phyloP scores from a whole-genome alignment of 2,329 filamentous ascomycete genomes.

The Chrysoporthe deuterocubensis region DNA sequence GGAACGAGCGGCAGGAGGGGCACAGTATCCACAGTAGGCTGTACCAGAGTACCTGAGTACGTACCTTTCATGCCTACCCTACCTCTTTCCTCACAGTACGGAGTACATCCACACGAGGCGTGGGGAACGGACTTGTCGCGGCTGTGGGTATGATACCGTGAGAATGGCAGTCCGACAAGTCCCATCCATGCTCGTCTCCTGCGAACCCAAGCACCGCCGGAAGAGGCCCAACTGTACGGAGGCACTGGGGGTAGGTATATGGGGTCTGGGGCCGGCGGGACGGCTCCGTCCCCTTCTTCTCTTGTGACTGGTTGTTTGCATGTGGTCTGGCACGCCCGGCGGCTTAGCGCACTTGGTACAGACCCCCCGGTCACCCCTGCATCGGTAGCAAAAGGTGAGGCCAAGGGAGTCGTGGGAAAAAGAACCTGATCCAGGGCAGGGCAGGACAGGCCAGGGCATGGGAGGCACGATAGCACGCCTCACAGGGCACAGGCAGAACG shows the following conservation, averaged over 20 bases:
- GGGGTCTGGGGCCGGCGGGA: background rate
- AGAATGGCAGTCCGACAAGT: slow-evolving; percentile 1
- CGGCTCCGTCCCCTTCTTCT: background rate
- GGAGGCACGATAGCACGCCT: background rate
- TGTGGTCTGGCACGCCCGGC: background rate
- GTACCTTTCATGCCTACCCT: slow-evolving; percentile 7
- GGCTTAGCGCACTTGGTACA: background rate
- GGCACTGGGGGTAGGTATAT: background rate
- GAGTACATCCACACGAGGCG: slow-evolving; percentile 2
- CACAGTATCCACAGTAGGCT: slow-evolving; percentile 11
- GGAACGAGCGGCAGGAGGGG: slow-evolving; percentile 22
- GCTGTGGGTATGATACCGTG: slow-evolving; percentile 3
- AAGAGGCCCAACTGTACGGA: background rate
- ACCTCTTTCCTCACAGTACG: slow-evolving; percentile 2
- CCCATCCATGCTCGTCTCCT: background rate
- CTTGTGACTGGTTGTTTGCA: background rate
- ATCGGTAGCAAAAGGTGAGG: background rate
- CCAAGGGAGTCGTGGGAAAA: background rate
- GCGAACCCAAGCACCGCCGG: background rate
- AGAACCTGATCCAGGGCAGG: background rate
- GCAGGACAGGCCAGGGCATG: background rate
- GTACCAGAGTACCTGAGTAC: slow-evolving; percentile 10
- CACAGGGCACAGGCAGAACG: background rate
- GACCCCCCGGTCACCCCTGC: slow-evolving; percentile 14
- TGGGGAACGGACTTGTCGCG: slow-evolving; percentile 3